phyloP scores from a whole-genome alignment of 1,139 yeast species.

The Lodderomyces oxycetoniae region DNA sequence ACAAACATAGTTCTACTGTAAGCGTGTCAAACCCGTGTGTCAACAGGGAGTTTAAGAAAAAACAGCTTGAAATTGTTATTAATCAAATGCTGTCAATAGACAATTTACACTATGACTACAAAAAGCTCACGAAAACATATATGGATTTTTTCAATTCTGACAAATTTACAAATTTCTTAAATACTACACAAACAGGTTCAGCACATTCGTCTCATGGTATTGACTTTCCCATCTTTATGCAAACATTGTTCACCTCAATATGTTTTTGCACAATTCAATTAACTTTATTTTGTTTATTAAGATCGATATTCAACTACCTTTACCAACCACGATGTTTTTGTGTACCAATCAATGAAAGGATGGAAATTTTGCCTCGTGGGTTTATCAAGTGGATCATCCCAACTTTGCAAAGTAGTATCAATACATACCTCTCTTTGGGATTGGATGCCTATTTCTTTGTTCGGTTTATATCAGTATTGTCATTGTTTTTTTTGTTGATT shows the following conservation, averaged over 20 bases:
- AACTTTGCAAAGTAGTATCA: constrained; percentile 33
- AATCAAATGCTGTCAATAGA: constrained; percentile 10
- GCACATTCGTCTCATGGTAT: constrained; percentile 44
- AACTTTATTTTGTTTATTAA: constrained; percentile 46
- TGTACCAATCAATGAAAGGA: constrained; percentile 35
- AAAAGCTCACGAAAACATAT: constrained; percentile 22
- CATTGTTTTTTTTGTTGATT: constrained; percentile 44
- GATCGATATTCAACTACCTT: constrained; percentile 42
- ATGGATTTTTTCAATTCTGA: constrained; percentile 26
- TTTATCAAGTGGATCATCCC: constrained; percentile 48
- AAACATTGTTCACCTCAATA: constrained; percentile 48
- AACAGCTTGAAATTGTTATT: too few species aligned
- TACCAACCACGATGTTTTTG: constrained; percentile 56
- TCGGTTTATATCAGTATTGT: constrained; percentile 46
- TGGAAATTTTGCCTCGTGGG: constrained; percentile 35
- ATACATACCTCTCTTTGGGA: constrained; percentile 46
- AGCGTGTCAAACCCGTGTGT: too few species aligned
- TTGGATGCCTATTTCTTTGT: constrained; percentile 64
- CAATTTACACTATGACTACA: constrained; percentile 20
- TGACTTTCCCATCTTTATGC: constrained; percentile 36
- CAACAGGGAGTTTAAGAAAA: too few species aligned
- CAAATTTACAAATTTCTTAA: constrained; percentile 38
- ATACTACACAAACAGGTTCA: constrained; percentile 55
- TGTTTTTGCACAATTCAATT: constrained; percentile 51
- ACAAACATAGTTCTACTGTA: too few species aligned